Conservation (phyloP, 2,329 filamentous ascomycete species). For the Mycosphaerella sp. region DNA sequence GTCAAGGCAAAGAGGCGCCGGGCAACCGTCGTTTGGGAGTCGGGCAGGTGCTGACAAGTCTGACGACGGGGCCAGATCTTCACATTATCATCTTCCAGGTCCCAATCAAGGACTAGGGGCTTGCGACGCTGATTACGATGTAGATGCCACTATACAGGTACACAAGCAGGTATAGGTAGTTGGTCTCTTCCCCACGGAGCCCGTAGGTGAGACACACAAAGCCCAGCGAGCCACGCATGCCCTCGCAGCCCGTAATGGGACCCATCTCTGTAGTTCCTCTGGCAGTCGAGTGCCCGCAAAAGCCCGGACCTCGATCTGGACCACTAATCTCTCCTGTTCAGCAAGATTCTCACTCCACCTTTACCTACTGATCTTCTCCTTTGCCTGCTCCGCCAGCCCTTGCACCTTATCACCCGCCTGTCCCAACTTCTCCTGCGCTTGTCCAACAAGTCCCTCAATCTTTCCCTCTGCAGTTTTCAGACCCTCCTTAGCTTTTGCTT, state of each 20-base stretch:
- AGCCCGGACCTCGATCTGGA: not conserved
- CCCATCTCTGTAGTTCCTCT: not conserved
- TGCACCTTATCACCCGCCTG: conserved; percentile 28
- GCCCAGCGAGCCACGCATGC: not conserved
- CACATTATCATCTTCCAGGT: not conserved
- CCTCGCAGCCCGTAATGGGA: not conserved
- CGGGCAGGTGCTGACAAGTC: too few species aligned
- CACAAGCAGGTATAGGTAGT: not conserved
- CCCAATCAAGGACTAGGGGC: not conserved
- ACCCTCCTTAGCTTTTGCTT: conserved; percentile 37
- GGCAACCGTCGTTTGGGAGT: too few species aligned
- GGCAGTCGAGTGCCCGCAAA: too few species aligned
- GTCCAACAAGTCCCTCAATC: conserved; percentile 22
- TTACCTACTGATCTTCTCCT: conserved; percentile 5
- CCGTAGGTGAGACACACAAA: not conserved
- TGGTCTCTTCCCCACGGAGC: not conserved
- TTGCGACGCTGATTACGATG: conserved; percentile 5
- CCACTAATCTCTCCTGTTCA: not conserved
- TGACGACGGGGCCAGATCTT: too few species aligned
- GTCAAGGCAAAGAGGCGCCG: too few species aligned
- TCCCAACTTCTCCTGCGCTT: conserved; percentile 28
- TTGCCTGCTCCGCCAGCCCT: conserved; percentile 18
- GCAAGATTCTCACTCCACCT: not conserved
- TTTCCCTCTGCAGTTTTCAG: conserved; percentile 21
- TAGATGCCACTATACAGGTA: conserved; percentile 7